A percentile compares a stretch with the other conserved stretches of the same genome.
These are phyloP conservation scores for Neurospora sp. DNA, from an alignment of 495 filamentous ascomycete species.

Conservation along the genomic window DNA sequence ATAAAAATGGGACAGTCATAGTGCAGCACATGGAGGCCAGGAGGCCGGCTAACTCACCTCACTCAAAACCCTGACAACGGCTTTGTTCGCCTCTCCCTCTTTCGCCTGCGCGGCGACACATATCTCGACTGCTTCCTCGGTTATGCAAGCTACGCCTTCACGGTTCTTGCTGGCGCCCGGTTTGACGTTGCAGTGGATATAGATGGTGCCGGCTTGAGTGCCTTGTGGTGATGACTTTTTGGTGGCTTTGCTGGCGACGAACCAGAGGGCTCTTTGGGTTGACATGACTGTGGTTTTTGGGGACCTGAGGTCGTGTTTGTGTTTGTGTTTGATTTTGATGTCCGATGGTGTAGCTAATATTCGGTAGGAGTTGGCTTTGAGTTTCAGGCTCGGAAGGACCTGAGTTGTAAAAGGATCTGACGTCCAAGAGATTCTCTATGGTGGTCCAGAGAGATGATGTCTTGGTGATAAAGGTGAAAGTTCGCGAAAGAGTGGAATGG, in stretches of 20 bases:
- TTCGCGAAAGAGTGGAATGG: neutral
- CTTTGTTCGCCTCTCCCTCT: conserved; percentile 58
- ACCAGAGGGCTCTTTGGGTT: conserved; percentile 15
- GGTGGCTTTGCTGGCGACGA: conserved; percentile 12
- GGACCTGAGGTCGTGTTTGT: no score
- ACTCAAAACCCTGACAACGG: conserved; percentile 53
- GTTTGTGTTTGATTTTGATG: no score
- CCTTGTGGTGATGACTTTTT: conserved; percentile 19
- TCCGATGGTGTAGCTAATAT: no score
- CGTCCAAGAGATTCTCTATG: no score
- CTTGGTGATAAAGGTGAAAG: neutral
- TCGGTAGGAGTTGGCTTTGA: no score
- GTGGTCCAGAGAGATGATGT: no score
- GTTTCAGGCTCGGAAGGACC: no score
- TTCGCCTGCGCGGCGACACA: conserved; percentile 52
- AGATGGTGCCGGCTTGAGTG: conserved; percentile 18
- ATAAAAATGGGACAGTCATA: no score
- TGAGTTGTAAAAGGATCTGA: no score
- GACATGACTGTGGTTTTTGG: neutral
- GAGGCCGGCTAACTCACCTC: conserved; percentile 32
- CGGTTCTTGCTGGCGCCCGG: conserved; percentile 51
- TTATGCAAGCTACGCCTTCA: conserved; percentile 46
- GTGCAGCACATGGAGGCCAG: no score
- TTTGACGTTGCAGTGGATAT: conserved; percentile 51
- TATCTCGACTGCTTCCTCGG: conserved; percentile 45